Conservation (phyloP, 345 rosid species). For the Citrus hindsii region DNA sequence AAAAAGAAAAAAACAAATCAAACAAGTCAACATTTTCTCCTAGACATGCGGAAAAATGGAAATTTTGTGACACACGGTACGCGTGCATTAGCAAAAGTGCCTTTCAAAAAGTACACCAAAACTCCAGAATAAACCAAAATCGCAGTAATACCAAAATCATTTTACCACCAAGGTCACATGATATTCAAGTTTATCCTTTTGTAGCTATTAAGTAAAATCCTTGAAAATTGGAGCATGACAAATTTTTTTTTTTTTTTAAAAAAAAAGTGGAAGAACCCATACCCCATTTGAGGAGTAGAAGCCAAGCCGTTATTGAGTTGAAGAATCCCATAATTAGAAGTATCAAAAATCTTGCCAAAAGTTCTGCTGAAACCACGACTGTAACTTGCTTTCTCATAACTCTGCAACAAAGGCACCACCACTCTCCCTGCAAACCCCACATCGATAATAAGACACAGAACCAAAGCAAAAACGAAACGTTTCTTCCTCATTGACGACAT, state of each 20-base stretch:
- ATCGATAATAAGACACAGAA: slow-evolving; percentile 19
- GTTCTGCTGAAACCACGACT: slow-evolving; percentile 39
- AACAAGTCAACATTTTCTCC: background rate
- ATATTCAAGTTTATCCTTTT: background rate
- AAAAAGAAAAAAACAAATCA: background rate
- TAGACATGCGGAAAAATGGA: background rate
- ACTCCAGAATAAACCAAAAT: background rate
- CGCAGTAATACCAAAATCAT: background rate
- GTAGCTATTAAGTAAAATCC: background rate
- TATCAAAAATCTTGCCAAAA: slow-evolving; percentile 51
- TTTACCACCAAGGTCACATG: background rate
- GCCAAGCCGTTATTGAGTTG: slow-evolving; percentile 89
- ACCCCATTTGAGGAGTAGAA: slow-evolving; percentile 97
- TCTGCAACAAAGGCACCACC: slow-evolving; percentile 40
- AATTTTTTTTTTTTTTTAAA: background rate
- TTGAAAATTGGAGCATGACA: background rate
- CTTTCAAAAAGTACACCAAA: background rate
- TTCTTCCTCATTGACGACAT: slow-evolving; percentile 22
- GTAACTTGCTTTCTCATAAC: slow-evolving; percentile 15
- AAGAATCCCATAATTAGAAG: slow-evolving; percentile 69
- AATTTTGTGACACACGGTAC: background rate
- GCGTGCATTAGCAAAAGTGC: background rate
- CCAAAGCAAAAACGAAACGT: slow-evolving; percentile 1
- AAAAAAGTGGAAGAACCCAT: background rate
- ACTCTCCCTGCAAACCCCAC: slow-evolving; percentile 42